Evolutionary conservation across 177 flowering plant species (phyloP).

Genomic region (Vitis hybrid): DNA sequence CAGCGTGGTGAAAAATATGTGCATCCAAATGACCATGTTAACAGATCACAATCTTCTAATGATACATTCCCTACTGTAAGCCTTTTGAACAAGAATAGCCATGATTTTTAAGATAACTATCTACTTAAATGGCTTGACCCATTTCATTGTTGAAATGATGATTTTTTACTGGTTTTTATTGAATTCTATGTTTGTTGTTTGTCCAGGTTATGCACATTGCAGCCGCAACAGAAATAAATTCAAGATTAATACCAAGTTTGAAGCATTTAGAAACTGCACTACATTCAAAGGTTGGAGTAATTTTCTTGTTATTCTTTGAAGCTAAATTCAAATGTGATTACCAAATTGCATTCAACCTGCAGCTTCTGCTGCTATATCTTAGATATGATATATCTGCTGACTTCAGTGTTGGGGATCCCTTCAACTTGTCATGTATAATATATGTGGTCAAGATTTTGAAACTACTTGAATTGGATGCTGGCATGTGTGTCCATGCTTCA

Average conservation of each 20-base stretch:
- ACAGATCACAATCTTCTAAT: constrained; percentile 96
- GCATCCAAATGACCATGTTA: constrained; percentile 99
- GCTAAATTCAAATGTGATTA: not conserved
- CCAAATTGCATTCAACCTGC: not conserved
- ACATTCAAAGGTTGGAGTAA: constrained; percentile 62
- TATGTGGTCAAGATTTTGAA: no score
- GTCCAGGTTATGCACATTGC: constrained; percentile 98
- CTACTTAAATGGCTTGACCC: not conserved
- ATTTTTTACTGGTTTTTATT: not conserved
- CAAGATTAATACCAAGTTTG: constrained; percentile 78
- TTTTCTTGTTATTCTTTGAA: not conserved
- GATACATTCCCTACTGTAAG: constrained; percentile 99
- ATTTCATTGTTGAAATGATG: not conserved
- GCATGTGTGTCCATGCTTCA: no score
- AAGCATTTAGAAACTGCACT: constrained; percentile 70
- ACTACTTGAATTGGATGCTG: no score
- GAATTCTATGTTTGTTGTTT: constrained; percentile 8
- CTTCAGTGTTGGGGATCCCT: not conserved
- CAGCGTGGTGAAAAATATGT: constrained; percentile 92
- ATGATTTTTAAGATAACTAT: not conserved
- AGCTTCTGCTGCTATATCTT: not conserved
- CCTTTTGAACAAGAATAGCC: not conserved
- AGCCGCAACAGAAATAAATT: constrained; percentile 84
- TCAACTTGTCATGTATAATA: no score
- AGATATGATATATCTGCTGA: not conserved